phyloP scores from a whole-genome alignment of 176 grass and related monocot species.

The Chrysopogon serrulatus region DNA sequence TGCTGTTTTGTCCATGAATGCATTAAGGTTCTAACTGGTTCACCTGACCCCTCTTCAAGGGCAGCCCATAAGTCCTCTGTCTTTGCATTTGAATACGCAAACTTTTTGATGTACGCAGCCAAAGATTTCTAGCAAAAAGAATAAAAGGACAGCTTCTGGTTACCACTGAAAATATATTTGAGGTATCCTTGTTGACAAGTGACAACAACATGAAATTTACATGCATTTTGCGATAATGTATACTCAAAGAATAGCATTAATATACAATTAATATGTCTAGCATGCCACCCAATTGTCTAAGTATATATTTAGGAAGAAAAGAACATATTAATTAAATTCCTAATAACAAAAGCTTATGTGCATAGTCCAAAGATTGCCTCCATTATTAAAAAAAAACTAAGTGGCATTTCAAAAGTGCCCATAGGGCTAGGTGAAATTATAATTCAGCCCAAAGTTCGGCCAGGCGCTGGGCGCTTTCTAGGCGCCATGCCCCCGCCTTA shows the following conservation, averaged over 20 bases:
- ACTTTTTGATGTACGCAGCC: constrained; percentile 80
- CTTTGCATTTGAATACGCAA: constrained; percentile 92
- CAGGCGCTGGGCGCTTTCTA: too few relatives aligned
- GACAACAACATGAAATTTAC: background rate
- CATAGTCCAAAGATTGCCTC: background rate
- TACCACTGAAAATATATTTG: background rate
- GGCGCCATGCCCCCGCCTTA: too few relatives aligned
- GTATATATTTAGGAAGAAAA: constrained; percentile 6
- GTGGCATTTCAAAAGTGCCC: background rate
- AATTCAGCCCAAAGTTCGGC: background rate
- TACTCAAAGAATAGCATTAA: background rate
- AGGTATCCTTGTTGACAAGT: background rate
- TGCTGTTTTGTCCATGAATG: constrained; percentile 97
- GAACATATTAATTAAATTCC: background rate
- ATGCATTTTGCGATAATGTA: background rate
- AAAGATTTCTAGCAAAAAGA: constrained; percentile 74
- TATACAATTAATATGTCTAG: constrained; percentile 2
- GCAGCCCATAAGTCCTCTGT: constrained; percentile 94
- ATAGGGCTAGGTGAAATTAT: background rate
- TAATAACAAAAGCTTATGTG: constrained; percentile 1
- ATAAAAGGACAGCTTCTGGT: background rate
- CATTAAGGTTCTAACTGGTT: constrained; percentile 86
- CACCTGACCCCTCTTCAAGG: constrained; percentile 88
- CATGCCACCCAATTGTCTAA: background rate
- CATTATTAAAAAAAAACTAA: background rate